Evolutionary conservation across 192 early-diverging fungal genomes (phyloP), one percentile per base, ranked within the genome.

Genomic region (Haplosporangium gracile): DNA sequence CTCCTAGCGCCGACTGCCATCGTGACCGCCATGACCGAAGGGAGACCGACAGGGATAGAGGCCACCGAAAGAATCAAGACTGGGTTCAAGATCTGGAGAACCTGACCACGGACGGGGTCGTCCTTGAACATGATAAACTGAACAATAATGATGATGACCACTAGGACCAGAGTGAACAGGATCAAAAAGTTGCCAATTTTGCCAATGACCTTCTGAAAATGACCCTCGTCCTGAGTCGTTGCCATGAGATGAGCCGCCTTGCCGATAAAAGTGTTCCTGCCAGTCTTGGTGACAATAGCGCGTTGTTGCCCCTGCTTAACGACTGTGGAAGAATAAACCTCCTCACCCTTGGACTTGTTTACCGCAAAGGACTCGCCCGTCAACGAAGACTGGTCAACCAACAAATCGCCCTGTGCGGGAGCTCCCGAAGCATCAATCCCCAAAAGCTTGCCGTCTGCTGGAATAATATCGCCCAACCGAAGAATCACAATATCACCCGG

Each of bases 181-280:
- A 98, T 94, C 32, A 98, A 90, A 88, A 97, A 96, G 90, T 98
- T 97, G 53, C 97, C 97, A 83, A 98, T 97, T 82, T 91, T 91
- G 91, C 95, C 94, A 90, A 98, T 95, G 80, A 97, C 92, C 91
- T 97, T 97, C 88, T 98, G 97, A 91, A 98, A 98, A 88, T 98
- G 97, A 60, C 97, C 97, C 82, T 95, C 92, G 75, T 98, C 97
- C 88, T 86, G 47, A 69, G 97, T 97, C 73, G 95, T 94, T 40
- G 95, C 93, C 80, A 97, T 97, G 55, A 98, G 90, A 79, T 94
- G 95, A 45, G 97, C 97, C 11, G 97, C 95, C 75, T 96, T 93
- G 32, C 97, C 97, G 81, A 98, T 97, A 87, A 94, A 97, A 3
- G 97, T 98, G 88, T 97, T 92, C 63, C 92, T 88, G 70, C 97